Percentiles rank a stretch among this genome's conserved stretches.
These are phyloP conservation scores for Trichoderma virens DNA, from an alignment of 495 filamentous ascomycete genomes.

Conservation along the genomic window DNA sequence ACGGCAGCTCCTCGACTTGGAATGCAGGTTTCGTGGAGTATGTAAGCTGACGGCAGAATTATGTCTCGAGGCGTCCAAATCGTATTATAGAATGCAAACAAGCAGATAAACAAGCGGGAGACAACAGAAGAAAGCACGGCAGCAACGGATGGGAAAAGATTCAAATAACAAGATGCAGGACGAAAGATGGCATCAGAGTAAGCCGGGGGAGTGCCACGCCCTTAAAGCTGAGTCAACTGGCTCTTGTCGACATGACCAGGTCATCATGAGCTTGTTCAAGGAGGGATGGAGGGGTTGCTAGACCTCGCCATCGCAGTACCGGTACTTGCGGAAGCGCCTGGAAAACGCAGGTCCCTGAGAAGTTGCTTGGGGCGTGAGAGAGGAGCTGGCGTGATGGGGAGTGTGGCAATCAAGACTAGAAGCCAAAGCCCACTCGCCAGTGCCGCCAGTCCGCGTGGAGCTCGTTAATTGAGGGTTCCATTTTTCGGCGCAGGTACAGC, in stretches of 20 bases:
- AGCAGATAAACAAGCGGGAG: not conserved
- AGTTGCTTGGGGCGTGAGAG: not conserved
- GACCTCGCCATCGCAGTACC: not conserved
- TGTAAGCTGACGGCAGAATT: not conserved
- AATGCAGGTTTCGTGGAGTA: not conserved
- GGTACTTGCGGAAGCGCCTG: not conserved
- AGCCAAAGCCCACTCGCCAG: not conserved
- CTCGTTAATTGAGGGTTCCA: not conserved
- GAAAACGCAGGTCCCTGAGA: not conserved
- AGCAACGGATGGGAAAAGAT: not conserved
- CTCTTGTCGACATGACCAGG: not conserved
- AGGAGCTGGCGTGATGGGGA: not conserved
- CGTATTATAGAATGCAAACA: not conserved
- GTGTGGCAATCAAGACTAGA: not conserved
- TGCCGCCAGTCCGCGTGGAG: conserved; percentile 7
- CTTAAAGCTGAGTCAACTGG: conserved; percentile 6
- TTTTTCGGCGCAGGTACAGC: not conserved
- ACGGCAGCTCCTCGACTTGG: not conserved
- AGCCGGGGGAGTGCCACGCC: not conserved
- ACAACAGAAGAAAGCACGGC: not conserved
- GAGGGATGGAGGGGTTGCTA: not conserved
- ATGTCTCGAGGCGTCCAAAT: not conserved
- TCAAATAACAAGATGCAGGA: not conserved
- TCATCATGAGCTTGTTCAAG: not conserved
- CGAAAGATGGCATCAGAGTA: not conserved